phyloP scores from a whole-genome alignment of 495 filamentous ascomycete genomes.

The Tuber calosporum region DNA sequence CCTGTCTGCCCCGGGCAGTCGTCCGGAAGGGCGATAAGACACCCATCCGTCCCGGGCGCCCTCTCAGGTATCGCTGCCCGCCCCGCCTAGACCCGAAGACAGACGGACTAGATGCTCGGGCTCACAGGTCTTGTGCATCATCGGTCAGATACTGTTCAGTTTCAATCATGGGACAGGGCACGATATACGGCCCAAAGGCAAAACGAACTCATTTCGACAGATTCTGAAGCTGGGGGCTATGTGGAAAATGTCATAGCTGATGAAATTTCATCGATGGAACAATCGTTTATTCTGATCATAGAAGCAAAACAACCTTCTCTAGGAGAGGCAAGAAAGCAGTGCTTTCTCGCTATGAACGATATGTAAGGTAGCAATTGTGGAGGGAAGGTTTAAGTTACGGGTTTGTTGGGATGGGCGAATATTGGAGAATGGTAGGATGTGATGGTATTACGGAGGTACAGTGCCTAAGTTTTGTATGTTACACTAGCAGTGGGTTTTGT shows the following conservation, averaged over 20 bases:
- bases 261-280: constrained; percentile 4
- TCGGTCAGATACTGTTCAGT: constrained; percentile 3
- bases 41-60: too few species aligned
- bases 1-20: too few species aligned
- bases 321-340: constrained; percentile 17
- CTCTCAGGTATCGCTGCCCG: too few species aligned
- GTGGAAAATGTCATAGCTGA: constrained; percentile 19
- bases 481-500: too few species aligned
- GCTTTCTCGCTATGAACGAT: constrained; percentile 22
- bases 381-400: constrained; percentile 17
- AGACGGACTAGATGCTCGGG: too few species aligned
- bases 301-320: constrained; percentile 16
- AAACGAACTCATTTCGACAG: constrained; percentile 9
- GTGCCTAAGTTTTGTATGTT: too few species aligned
- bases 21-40: too few species aligned
- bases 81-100: too few species aligned
- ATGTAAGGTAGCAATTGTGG: constrained; percentile 12
- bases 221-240: constrained; percentile 1
- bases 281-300: constrained; percentile 13
- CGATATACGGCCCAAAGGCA: constrained; percentile 12
- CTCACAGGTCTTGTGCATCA: not conserved
- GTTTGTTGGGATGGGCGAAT: constrained; percentile 14
- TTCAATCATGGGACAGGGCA: constrained; percentile 9
- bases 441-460: constrained; percentile 16
- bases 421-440: too few species aligned